Evolutionary conservation across 176 grass and related monocot species (phyloP), one percentile per base, ranked within the genome.

Genomic region (Oryza nivara): DNA sequence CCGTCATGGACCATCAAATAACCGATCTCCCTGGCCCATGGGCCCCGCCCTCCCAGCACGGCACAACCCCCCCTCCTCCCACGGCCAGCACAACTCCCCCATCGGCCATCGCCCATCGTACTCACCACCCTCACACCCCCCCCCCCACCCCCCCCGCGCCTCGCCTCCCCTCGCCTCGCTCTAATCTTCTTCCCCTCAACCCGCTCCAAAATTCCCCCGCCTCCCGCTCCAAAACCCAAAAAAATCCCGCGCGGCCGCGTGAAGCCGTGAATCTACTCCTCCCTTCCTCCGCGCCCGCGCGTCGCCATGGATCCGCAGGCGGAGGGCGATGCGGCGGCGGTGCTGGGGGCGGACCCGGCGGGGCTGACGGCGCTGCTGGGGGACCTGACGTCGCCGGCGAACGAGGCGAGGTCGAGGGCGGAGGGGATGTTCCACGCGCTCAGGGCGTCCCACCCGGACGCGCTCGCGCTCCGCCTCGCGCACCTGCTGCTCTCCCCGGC

Each of bases 341-440:
- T 92, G 46, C 84, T 95, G 47, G 93, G 93, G 20, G 88, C 88
- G 34, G 93, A 95, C 88, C 80, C 93, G 30, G 81, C 86, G 11
- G 80, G 78, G 47, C 88, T 98, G 74, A 90, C 89, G 54, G 72
- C 81, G 15, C 87, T 98, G 23, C 80, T 95, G 15, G 79, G 52
- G 9, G 90, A 92, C 52, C 93, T 98, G 60, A 93, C 91, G 76
- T 98, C 91, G 15, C 86, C 96, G 22, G 88, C 87, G 70, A 98
- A 98, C 89, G 87, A 85, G 67, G 88, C 90, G 76, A 91, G 96
- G 25, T 91, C 92, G 74, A 81, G 85, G 25, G 96, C 96, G 36
- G 91, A 98, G 76, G 56, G 78, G 19, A 83, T 83, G 76, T 98
- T 98, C 93, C 88, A 95, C 77, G 70, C 83, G 6, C 92, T 90